Percentiles rank a stretch among this genome's conserved stretches.
These are phyloP conservation scores for Aspergillus glaucus DNA, from an alignment of 2,329 filamentous ascomycete genomes.

Conservation along the genomic window DNA sequence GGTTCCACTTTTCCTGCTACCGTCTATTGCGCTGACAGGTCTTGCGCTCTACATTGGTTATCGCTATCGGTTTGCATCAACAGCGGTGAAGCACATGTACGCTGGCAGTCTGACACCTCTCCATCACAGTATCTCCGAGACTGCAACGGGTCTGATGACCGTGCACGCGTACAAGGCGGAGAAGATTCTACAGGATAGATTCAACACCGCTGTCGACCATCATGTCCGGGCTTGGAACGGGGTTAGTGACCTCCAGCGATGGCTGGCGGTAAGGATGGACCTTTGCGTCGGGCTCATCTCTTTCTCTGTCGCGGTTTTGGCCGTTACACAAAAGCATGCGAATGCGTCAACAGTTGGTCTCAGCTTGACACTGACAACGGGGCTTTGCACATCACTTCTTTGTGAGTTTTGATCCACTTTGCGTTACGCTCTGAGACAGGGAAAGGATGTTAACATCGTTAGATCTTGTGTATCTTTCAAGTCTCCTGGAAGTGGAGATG, in stretches of 20 bases:
- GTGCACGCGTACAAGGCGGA: slow-evolving; percentile 9
- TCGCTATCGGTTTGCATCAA: slow-evolving; percentile 9
- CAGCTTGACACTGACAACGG: slow-evolving; percentile 7
- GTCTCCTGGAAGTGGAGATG: slow-evolving; percentile 60
- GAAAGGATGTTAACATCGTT: not conserved
- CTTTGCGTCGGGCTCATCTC: slow-evolving; percentile 8
- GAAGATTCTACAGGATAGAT: slow-evolving; percentile 5
- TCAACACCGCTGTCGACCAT: slow-evolving; percentile 3
- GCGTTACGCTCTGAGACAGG: not conserved
- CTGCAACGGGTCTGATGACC: slow-evolving; percentile 7
- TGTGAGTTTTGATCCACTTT: not conserved
- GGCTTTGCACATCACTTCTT: slow-evolving; percentile 7
- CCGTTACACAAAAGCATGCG: slow-evolving; percentile 1
- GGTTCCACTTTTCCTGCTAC: slow-evolving; percentile 9
- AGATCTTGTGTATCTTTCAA: slow-evolving; percentile 9
- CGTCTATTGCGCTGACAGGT: slow-evolving; percentile 5
- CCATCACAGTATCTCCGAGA: slow-evolving; percentile 8
- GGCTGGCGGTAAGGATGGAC: slow-evolving; percentile 12
- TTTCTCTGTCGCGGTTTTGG: slow-evolving; percentile 6
- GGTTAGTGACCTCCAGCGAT: slow-evolving; percentile 10
- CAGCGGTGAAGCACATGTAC: slow-evolving; percentile 9
- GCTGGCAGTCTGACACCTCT: slow-evolving; percentile 8
- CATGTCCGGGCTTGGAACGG: slow-evolving; percentile 9
- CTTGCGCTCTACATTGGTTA: slow-evolving; percentile 7
- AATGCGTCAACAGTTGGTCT: slow-evolving; percentile 8